Base-by-base conservation (phyloP, 495 filamentous ascomycete species). In the Xeromyces bisporus region DNA sequence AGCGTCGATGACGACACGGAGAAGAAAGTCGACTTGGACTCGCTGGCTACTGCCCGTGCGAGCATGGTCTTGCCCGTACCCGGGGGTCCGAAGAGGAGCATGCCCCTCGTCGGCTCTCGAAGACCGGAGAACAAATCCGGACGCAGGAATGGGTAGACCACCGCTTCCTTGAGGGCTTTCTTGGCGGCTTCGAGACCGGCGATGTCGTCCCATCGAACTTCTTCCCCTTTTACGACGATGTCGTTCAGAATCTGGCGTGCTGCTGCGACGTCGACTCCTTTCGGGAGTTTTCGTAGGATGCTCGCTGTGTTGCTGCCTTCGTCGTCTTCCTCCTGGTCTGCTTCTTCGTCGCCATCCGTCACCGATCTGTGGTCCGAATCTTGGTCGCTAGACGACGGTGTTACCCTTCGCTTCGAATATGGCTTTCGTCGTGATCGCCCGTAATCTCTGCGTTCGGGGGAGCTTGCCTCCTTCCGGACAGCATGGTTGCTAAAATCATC, bases 21-120 rank as follows among this genome's bases (percentile, higher is more conserved):
- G 55, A 99, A 99, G 56, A 99, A 99, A 0, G 91, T 94, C 3
- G 83, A 92, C 46, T 76, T 75, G 16, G 80, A 89, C 51, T 96
- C 91, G 0, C 91, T 96, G 2, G 89, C 89, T 3, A 96, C 89
- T 13, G 87, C 87, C 31, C 89, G 67, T 1, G 89, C 89, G 6
- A 99, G 66, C 89, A 99, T 99, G 1, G 89, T 99, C 53, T 99
- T 96, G 25, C 89, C 89, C 0, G 89, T 99, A 7, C 89, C 89
- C 0, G 89, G 89, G 8, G 89, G 89, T 1, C 89, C 89, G 46
- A 99, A 99, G 3, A 99, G 69, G 2, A 99, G 63, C 83, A 99
- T 93, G 1, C 89, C 89, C 26, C 85, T 65, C 8, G 87, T 89
- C 7, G 89, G 89, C 47, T 99, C 89, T 3, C 89, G 77, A 3